Evolutionary conservation across 768 basidiomycete species (phyloP).

Genomic region (Daedaleopsis sinensis): DNA sequence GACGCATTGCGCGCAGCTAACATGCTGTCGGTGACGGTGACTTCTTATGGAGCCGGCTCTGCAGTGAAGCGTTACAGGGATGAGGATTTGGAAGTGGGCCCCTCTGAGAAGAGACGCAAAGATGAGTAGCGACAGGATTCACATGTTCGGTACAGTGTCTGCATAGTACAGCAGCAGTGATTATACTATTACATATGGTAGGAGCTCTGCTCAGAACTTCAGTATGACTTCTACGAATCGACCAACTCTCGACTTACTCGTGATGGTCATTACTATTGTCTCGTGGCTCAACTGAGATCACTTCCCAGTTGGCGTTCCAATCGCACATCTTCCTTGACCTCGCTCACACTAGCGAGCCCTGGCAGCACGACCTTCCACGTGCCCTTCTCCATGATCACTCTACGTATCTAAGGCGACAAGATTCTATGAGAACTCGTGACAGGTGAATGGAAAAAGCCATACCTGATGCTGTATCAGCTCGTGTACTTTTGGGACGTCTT

Average conservation of each 20-base stretch:
- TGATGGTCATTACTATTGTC: neutral
- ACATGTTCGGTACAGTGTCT: neutral
- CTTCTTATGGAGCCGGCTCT: neutral
- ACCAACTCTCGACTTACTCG: neutral
- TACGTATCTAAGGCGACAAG: constrained; percentile 28
- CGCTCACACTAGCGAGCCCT: constrained; percentile 49
- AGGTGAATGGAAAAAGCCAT: constrained; percentile 35
- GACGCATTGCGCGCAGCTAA: neutral
- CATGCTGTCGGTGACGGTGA: neutral
- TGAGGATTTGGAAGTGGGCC: neutral
- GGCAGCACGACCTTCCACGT: constrained; percentile 74
- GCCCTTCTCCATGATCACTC: constrained; percentile 41
- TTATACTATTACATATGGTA: constrained; percentile 5
- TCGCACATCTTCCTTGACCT: constrained; percentile 37
- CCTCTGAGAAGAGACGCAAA: neutral
- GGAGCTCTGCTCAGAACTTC: neutral
- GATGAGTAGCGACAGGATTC: neutral
- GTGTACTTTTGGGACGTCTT: constrained; percentile 96
- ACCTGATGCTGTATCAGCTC: constrained; percentile 91
- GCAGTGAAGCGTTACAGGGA: neutral
- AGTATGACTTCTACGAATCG: neutral
- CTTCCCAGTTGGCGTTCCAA: constrained; percentile 19
- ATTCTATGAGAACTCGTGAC: no score
- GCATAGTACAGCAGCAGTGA: constrained; percentile 8
- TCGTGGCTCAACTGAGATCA: neutral